Evolutionary conservation across 129 eudicot genomes (phyloP), one percentile per base, ranked within the genome.

Genomic region (Centella asiatica): DNA sequence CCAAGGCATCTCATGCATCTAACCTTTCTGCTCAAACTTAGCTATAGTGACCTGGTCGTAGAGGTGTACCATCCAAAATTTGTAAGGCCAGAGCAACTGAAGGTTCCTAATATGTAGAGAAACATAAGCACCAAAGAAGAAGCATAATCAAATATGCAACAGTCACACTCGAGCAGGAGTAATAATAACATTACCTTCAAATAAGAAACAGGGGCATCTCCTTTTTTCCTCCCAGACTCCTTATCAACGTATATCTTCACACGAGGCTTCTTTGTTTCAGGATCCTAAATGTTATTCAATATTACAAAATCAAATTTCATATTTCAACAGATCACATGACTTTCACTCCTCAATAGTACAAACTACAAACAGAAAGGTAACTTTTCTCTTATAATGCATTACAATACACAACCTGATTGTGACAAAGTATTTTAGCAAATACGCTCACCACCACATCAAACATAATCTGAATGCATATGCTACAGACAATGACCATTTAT

Each of bases 21-120:
- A 64, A 93, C 99, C 99, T 85, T 93, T 93, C 78, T 93, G 99
- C 79, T 93, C 89, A 76, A 93, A 93, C 69, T 85, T 93, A 44
- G 99, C 99, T 49, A 72, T 77, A 53, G 88, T 76, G 37, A 78
- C 85, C 96, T 31, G 83, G 86, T 65, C 99, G 80, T 49, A 93
- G 76, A 74, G 96, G 86, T 62, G 89, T 36, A 52, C 99, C 99
- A 22, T 93, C 96, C 79, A 93, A 79, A 71, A 93, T 76, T 76
- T 93, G 95, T 40, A 85, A 36, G 23, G 99, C 99, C 75, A 93
- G 53, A 60, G 77, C 88, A 71, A 93, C 99, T 28, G 99, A 93
- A 66, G 99, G 95, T 76, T 93, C 96, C 99, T 87, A 24, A 17
- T 24, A 62, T 22, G 64, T 42, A 51, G 36, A 40, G 56, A 46